Evolutionary conservation across 108 stramenopile genomes (phyloP).

Genomic region (Stephanodiscus triporus): DNA sequence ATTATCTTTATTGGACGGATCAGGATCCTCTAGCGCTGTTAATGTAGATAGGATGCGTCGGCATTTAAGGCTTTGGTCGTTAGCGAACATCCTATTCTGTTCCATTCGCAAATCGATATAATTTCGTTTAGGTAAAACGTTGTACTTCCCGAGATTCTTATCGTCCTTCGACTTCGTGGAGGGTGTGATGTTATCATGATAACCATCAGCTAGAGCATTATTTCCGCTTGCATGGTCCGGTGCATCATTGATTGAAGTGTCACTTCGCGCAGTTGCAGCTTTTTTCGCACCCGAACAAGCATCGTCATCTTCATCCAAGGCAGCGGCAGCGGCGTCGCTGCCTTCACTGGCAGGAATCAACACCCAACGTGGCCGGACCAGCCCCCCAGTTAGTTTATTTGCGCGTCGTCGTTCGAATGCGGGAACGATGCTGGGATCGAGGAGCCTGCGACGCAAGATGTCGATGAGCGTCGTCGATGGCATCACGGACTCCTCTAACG

Average conservation of each 20-base stretch:
- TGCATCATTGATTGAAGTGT: too few species aligned
- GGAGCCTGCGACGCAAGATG: not conserved
- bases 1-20: not conserved
- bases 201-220: too few species aligned
- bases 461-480: not conserved
- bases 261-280: too few species aligned
- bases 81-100: conserved; percentile 41
- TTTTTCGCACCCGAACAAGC: too few species aligned
- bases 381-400: not conserved
- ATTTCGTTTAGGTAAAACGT: conserved; percentile 25
- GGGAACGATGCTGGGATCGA: not conserved
- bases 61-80: conserved; percentile 20
- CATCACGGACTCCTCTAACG: not conserved
- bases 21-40: too few species aligned
- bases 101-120: conserved; percentile 39
- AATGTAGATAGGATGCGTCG: conserved; percentile 12
- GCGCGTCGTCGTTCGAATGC: not conserved
- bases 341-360: too few species aligned
- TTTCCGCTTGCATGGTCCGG: too few species aligned
- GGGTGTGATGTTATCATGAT: too few species aligned
- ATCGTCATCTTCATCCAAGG: too few species aligned
- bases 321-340: too few species aligned
- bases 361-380: too few species aligned
- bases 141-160: not conserved
- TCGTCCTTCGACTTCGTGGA: too few species aligned